phyloP scores from a whole-genome alignment of 2,329 filamentous ascomycete genomes.

The Thermomyces lanuginosus region DNA sequence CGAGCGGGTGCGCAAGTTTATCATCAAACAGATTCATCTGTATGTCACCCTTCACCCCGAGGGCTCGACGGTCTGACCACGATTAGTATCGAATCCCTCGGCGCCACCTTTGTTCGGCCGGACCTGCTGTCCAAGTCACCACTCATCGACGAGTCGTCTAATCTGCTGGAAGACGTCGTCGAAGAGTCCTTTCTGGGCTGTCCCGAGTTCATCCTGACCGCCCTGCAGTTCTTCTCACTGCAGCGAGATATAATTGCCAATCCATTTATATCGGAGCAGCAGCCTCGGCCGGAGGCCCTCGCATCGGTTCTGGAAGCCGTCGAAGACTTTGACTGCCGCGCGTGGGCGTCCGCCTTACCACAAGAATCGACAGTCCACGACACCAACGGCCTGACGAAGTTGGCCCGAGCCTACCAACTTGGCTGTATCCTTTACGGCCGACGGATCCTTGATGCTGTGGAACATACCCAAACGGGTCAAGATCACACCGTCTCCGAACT shows the following conservation, averaged over 20 bases:
- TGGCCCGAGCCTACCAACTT: slow-evolving; percentile 16
- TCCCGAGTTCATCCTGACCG: slow-evolving; percentile 17
- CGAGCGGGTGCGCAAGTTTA: slow-evolving; percentile 1
- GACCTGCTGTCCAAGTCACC: slow-evolving; percentile 13
- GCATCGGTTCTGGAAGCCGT: background rate
- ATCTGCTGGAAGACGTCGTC: slow-evolving; percentile 12
- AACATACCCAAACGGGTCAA: slow-evolving; percentile 5
- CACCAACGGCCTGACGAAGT: slow-evolving; percentile 10
- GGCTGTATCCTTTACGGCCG: slow-evolving; percentile 17
- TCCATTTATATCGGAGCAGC: background rate
- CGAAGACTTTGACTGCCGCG: background rate
- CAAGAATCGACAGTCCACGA: slow-evolving; percentile 7
- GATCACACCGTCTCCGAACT: slow-evolving; percentile 11
- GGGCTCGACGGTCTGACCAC: background rate
- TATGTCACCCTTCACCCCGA: background rate
- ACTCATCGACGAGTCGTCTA: slow-evolving; percentile 5
- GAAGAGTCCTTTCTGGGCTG: slow-evolving; percentile 23
- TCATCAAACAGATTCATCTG: slow-evolving; percentile 3
- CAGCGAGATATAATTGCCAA: slow-evolving; percentile 1
- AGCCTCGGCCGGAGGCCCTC: too few species aligned
- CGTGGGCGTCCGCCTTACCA: slow-evolving; percentile 3
- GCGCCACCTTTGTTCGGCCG: slow-evolving; percentile 18
- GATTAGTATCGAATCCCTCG: slow-evolving; percentile 18
- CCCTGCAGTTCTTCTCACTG: slow-evolving; percentile 2
- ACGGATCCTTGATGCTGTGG: slow-evolving; percentile 15